A percentile compares a stretch with the other conserved stretches of the same genome.
Evolutionary conservation across 768 basidiomycete species (phyloP).

Genomic region (Termitomyces sp.): DNA sequence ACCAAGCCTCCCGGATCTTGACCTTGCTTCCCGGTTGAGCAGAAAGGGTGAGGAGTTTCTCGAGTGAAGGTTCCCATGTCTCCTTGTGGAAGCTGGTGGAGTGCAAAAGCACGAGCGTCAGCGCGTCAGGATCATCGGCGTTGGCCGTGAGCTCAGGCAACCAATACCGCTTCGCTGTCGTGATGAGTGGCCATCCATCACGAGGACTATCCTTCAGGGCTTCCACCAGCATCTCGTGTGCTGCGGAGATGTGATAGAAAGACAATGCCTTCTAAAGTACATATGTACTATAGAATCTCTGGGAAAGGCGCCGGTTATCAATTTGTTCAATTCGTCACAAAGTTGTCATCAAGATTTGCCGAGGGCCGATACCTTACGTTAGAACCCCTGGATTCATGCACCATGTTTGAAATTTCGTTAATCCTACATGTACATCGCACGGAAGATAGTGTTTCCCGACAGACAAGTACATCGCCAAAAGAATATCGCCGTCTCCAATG

Average conservation of each 20-base stretch:
- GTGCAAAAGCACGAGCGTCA: slow-evolving; percentile 63
- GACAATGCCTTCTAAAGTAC: slow-evolving; percentile 6
- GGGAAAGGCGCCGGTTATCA: slow-evolving; percentile 4
- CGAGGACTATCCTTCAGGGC: slow-evolving; percentile 36
- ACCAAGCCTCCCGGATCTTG: slow-evolving; percentile 60
- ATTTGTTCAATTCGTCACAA: background rate
- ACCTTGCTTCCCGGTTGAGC: slow-evolving; percentile 19
- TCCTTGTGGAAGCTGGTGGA: slow-evolving; percentile 77
- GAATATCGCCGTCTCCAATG: background rate
- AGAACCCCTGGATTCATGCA: background rate
- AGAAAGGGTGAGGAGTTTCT: slow-evolving; percentile 41
- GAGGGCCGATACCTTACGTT: background rate
- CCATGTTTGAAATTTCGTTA: background rate
- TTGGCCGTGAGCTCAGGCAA: slow-evolving; percentile 35
- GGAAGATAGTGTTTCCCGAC: background rate
- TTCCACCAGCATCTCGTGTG: slow-evolving; percentile 16
- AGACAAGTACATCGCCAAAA: background rate
- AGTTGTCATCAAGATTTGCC: too few species aligned
- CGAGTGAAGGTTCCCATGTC: slow-evolving; percentile 64
- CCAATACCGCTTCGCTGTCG: slow-evolving; percentile 62
- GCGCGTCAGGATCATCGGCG: slow-evolving; percentile 37
- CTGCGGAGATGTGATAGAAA: slow-evolving; percentile 1
- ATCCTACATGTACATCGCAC: background rate
- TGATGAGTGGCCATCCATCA: slow-evolving; percentile 43
- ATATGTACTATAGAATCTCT: slow-evolving; percentile 4